Conservation (phyloP, 2,329 filamentous ascomycete genomes). For the Ophiostoma novo-ulmi region DNA sequence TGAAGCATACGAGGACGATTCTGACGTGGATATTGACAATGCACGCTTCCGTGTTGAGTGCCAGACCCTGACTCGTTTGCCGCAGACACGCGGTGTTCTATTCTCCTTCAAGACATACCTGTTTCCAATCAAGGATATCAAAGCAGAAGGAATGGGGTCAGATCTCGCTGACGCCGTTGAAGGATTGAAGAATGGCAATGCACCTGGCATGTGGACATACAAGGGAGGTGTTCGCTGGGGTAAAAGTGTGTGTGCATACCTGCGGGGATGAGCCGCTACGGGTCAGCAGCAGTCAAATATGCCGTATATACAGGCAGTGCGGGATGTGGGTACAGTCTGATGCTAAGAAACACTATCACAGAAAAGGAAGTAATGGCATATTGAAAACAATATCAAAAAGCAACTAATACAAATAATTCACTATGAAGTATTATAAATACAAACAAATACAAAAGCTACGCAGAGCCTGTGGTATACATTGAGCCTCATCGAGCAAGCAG, state of each 20-base stretch:
- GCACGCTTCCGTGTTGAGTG: constrained; percentile 45
- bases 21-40: constrained; percentile 40
- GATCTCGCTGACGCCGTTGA: constrained; percentile 50
- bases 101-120: constrained; percentile 55
- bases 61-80: constrained; percentile 48
- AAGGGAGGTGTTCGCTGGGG: constrained; percentile 48
- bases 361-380: not conserved
- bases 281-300: not conserved
- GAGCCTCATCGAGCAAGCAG: not conserved
- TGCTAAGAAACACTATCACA: too few species aligned
- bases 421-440: not conserved
- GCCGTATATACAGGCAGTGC: too few species aligned
- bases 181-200: constrained; percentile 47
- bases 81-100: constrained; percentile 42
- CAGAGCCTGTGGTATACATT: not conserved
- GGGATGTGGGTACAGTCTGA: too few species aligned
- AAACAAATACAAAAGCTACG: not conserved
- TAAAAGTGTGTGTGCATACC: constrained; percentile 42
- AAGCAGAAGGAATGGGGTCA: constrained; percentile 44
- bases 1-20: constrained; percentile 34
- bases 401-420: not conserved
- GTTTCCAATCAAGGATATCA: constrained; percentile 46
- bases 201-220: constrained; percentile 50
- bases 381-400: not conserved
- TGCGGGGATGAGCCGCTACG: constrained; percentile 32